phyloP scores from a whole-genome alignment of 176 grass and related monocot genomes.

The Aegilops tauschii region DNA sequence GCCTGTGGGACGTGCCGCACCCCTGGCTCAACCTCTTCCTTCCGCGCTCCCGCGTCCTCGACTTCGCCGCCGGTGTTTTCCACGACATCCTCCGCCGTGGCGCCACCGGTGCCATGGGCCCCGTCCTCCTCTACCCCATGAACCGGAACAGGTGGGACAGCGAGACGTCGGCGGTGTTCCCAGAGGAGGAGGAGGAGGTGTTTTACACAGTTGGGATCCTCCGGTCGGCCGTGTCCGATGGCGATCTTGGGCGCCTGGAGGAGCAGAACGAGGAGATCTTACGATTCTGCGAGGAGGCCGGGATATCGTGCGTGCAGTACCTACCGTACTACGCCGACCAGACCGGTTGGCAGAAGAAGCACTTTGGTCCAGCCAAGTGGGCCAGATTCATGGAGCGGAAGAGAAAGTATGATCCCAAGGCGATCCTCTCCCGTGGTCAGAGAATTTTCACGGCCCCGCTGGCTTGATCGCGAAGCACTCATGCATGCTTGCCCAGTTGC shows the following conservation, averaged over 20 bases:
- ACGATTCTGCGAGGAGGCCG: constrained; percentile 42
- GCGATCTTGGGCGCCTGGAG: constrained; percentile 35
- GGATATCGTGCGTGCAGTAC: constrained; percentile 58
- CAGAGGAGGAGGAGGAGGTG: constrained; percentile 47
- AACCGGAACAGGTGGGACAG: constrained; percentile 69
- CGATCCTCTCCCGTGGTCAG: constrained; percentile 46
- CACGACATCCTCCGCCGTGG: constrained; percentile 41
- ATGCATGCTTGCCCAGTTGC: no score
- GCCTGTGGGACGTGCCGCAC: constrained; percentile 70
- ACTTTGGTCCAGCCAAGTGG: constrained; percentile 63
- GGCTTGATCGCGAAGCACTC: neutral
- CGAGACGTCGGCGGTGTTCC: constrained; percentile 48
- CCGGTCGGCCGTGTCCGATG: constrained; percentile 18
- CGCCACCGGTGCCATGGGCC: constrained; percentile 15
- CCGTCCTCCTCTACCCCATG: constrained; percentile 68
- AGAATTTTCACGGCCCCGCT: constrained; percentile 44
- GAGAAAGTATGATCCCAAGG: constrained; percentile 52
- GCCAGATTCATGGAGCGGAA: constrained; percentile 35
- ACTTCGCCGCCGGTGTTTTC: constrained; percentile 57
- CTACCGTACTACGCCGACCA: constrained; percentile 49
- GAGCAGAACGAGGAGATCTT: constrained; percentile 54
- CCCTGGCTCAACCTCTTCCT: constrained; percentile 85
- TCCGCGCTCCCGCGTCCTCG: constrained; percentile 59
- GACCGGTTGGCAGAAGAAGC: constrained; percentile 58
- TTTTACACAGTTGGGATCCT: constrained; percentile 76